Conservation (phyloP, 2,329 filamentous ascomycete species). For the Ascochyta fabae region DNA sequence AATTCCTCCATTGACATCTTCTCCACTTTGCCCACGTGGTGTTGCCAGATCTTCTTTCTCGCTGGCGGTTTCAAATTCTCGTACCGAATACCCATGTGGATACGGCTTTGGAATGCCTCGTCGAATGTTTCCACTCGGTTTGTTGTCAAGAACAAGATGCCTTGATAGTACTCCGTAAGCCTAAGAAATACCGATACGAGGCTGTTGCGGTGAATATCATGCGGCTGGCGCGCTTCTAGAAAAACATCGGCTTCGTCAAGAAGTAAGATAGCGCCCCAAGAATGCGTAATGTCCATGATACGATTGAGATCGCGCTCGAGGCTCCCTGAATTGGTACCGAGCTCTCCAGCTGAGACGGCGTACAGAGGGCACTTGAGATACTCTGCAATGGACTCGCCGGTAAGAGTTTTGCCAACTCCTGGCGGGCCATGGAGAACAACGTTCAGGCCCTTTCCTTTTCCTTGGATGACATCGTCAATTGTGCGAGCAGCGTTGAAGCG, state of each 20-base stretch:
- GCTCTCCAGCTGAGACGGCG: slow-evolving; percentile 80
- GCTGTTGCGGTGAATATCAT: slow-evolving; percentile 84
- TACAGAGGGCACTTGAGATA: slow-evolving; percentile 82
- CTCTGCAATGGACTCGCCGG: slow-evolving; percentile 85
- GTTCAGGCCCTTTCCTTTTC: slow-evolving; percentile 86
- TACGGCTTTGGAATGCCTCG: slow-evolving; percentile 86
- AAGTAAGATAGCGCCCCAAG: slow-evolving; percentile 84
- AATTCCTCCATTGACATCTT: slow-evolving; percentile 54
- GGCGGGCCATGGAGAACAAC: slow-evolving; percentile 78
- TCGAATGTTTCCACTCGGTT: slow-evolving; percentile 90
- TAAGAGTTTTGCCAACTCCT: slow-evolving; percentile 87
- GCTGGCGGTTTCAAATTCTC: slow-evolving; percentile 75
- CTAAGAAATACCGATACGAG: slow-evolving; percentile 87
- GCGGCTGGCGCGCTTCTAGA: slow-evolving; percentile 79
- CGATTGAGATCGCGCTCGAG: slow-evolving; percentile 81
- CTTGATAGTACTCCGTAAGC: slow-evolving; percentile 88
- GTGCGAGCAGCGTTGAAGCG: slow-evolving; percentile 81
- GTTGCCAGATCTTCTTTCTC: slow-evolving; percentile 80
- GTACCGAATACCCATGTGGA: slow-evolving; percentile 84
- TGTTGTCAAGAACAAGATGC: slow-evolving; percentile 87
- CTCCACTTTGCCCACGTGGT: slow-evolving; percentile 78
- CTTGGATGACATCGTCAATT: slow-evolving; percentile 74
- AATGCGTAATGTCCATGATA: slow-evolving; percentile 84
- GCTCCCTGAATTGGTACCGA: slow-evolving; percentile 74
- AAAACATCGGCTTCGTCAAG: slow-evolving; percentile 73